Percentiles rank a stretch among this genome's conserved stretches.
Conservation (phyloP, 1,284 basidiomycete species). For the Leucoagaricus sp. region DNA sequence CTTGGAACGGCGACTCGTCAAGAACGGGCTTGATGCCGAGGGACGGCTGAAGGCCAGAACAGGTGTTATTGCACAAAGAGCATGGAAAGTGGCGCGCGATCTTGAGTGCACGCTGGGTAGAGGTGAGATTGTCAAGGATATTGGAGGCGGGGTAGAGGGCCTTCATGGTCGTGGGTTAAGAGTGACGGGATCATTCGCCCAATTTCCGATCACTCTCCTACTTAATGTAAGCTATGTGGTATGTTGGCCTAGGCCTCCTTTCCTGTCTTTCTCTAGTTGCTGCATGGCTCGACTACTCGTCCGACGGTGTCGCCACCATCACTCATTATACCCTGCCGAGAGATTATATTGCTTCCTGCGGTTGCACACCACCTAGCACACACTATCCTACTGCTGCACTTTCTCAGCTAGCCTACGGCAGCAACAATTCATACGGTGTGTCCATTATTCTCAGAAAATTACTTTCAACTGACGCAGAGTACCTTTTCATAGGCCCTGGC, state of each 20-base stretch:
- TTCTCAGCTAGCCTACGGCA: conserved; percentile 76
- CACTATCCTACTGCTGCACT: conserved; percentile 77
- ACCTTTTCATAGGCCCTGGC: conserved; percentile 47
- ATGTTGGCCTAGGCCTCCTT: conserved; percentile 13
- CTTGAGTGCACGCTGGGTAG: conserved; percentile 59
- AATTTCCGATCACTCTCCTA: conserved; percentile 4
- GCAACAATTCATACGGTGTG: conserved; percentile 65
- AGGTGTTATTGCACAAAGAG: conserved; percentile 58
- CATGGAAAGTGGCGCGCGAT: conserved; percentile 76
- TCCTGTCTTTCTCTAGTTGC: conserved; percentile 19
- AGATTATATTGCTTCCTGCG: conserved; percentile 55
- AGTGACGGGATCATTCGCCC: conserved; percentile 8
- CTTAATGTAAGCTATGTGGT: conserved; percentile 12
- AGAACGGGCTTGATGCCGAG: conserved; percentile 54
- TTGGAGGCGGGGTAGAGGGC: conserved; percentile 63
- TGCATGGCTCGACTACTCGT: conserved; percentile 63
- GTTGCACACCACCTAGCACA: conserved; percentile 69
- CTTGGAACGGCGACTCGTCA: conserved; percentile 48
- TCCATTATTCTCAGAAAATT: neutral
- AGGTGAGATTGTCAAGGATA: conserved; percentile 45
- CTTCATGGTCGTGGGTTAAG: conserved; percentile 43
- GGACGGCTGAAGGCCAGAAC: conserved; percentile 70
- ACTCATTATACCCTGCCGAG: conserved; percentile 64
- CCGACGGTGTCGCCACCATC: conserved; percentile 56
- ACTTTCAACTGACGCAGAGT: conserved; percentile 1